A percentile compares a stretch with the other conserved stretches of the same genome.
phyloP scores from a whole-genome alignment of 2,329 filamentous ascomycete species.

The Fusarium sublunatum region DNA sequence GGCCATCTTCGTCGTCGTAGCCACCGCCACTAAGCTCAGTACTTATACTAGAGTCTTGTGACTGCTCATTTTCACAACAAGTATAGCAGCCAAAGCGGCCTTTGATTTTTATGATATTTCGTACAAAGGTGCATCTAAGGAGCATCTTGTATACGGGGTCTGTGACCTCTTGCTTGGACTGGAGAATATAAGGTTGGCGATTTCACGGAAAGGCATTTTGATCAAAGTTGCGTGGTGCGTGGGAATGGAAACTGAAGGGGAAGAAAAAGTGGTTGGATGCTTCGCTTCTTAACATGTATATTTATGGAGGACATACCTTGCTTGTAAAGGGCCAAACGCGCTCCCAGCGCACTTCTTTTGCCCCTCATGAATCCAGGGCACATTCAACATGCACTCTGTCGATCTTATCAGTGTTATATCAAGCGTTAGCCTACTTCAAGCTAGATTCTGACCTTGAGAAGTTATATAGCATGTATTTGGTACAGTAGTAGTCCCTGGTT shows the following conservation, averaged over 20 bases:
- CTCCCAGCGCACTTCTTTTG: slow-evolving; percentile 22
- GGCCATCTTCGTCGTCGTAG: slow-evolving; percentile 43
- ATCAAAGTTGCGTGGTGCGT: slow-evolving; percentile 22
- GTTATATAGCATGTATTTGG: no score
- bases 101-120: slow-evolving; percentile 19
- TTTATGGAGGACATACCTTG: slow-evolving; percentile 46
- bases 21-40: slow-evolving; percentile 43
- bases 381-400: background rate
- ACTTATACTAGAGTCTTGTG: slow-evolving; percentile 2
- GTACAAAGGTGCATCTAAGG: slow-evolving; percentile 19
- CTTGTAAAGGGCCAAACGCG: slow-evolving; percentile 29
- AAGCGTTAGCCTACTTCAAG: no score
- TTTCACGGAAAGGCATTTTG: slow-evolving; percentile 27
- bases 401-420: background rate
- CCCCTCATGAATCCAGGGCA: slow-evolving; percentile 38
- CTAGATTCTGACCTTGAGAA: no score
- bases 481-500: no score
- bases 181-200: slow-evolving; percentile 30
- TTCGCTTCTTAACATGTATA: slow-evolving; percentile 47
- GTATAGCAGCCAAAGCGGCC: slow-evolving; percentile 6
- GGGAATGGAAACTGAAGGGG: slow-evolving; percentile 12
- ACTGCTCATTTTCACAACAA: slow-evolving; percentile 27
- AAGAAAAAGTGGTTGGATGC: slow-evolving; percentile 38
- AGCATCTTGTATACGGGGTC: slow-evolving; percentile 25
- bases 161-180: slow-evolving; percentile 17